A percentile compares a stretch with the other conserved stretches of the same genome.
Conservation (phyloP, 1,139 yeast species). For the Nakaseomyces bracarensis region DNA sequence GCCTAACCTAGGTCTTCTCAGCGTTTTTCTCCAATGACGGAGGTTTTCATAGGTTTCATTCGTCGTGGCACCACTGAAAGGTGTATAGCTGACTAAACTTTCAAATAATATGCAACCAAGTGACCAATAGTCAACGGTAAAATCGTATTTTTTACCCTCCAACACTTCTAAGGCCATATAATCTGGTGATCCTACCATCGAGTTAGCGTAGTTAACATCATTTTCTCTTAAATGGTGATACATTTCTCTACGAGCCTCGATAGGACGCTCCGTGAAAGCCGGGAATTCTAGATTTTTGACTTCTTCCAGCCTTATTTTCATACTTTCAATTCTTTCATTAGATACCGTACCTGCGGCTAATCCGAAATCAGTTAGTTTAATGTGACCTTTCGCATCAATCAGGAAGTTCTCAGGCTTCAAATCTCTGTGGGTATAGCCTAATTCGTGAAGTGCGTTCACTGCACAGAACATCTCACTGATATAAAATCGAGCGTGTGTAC, state of each 20-base stretch:
- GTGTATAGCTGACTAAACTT: constrained; percentile 91
- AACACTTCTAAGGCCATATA: constrained; percentile 98
- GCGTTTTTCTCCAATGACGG: constrained; percentile 84
- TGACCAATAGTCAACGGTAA: constrained; percentile 98
- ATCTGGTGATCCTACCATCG: constrained; percentile 97
- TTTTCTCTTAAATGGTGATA: constrained; percentile 64
- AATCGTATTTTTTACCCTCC: constrained; percentile 88
- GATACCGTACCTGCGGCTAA: constrained; percentile 95
- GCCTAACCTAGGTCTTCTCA: constrained; percentile 84
- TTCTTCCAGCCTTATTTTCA: constrained; percentile 76
- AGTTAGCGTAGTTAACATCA: constrained; percentile 76
- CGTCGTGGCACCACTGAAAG: constrained; percentile 87
- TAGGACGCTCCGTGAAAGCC: constrained; percentile 54
- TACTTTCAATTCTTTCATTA: constrained; percentile 84
- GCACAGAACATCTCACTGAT: constrained; percentile 95
- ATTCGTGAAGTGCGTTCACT: constrained; percentile 83
- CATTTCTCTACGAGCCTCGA: constrained; percentile 77
- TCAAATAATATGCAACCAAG: constrained; percentile 92
- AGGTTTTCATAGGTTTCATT: constrained; percentile 93
- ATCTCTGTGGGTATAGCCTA: constrained; percentile 96
- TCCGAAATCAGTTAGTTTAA: constrained; percentile 95
- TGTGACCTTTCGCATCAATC: constrained; percentile 90
- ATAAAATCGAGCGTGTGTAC: constrained; percentile 93
- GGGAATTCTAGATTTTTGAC: constrained; percentile 67
- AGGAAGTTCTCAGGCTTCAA: constrained; percentile 95